These are phyloP conservation scores for Albatrellus ellisii DNA, from an alignment of 768 basidiomycete species.

Conservation along the genomic window DNA sequence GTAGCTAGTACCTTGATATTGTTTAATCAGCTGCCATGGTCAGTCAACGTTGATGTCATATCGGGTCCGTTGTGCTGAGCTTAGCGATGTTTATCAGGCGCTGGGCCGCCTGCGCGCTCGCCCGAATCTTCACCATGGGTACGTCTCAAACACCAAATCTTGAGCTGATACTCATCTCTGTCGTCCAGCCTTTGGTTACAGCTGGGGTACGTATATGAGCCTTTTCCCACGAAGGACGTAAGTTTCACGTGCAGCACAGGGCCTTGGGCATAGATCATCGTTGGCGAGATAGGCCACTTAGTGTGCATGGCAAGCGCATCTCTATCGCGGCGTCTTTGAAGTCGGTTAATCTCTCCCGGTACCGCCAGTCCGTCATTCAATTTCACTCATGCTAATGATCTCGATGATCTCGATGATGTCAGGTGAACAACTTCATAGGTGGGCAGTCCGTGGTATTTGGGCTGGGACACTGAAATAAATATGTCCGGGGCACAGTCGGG, in stretches of 20 bases:
- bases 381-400: conserved; percentile 1
- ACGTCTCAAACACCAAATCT: conserved; percentile 21
- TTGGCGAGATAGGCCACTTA: conserved; percentile 63
- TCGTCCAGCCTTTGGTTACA: conserved; percentile 61
- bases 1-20: too few species aligned
- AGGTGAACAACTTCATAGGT: conserved; percentile 76
- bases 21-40: too few species aligned
- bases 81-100: too few species aligned
- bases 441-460: conserved; percentile 9
- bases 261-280: conserved; percentile 66
- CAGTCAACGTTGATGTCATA: too few species aligned
- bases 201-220: conserved; percentile 37
- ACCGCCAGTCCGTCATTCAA: not conserved
- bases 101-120: conserved; percentile 60
- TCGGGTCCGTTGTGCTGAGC: too few species aligned
- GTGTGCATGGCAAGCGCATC: conserved; percentile 61
- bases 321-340: conserved; percentile 66
- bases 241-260: conserved; percentile 19
- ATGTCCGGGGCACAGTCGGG: conserved; percentile 24
- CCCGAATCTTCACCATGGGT: conserved; percentile 68
- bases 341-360: conserved; percentile 32
- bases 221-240: not conserved
- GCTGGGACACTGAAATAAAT: not conserved
- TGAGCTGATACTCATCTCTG: not conserved
- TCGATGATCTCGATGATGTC: conserved; percentile 2